Conservation (phyloP, 768 basidiomycete genomes). For the Lentinula edodes region DNA sequence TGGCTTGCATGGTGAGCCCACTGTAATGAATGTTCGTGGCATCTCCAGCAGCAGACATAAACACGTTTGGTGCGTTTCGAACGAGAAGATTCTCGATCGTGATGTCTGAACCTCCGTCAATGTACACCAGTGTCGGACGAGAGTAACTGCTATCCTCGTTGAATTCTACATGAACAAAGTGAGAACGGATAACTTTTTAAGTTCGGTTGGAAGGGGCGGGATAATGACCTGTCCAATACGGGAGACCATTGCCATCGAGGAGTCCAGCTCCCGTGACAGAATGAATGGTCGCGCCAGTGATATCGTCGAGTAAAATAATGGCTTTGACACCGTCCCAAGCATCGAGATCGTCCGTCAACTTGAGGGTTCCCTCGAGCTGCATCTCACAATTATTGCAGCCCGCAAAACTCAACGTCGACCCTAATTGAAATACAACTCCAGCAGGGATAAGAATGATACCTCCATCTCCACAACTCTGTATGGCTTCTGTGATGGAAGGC, state of each 20-base stretch:
- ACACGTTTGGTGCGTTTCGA: conserved; percentile 24
- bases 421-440: conserved; percentile 19
- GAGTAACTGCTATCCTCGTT: conserved; percentile 21
- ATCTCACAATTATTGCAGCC: conserved; percentile 24
- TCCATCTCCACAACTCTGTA: conserved; percentile 24
- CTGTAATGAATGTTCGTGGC: conserved; percentile 22
- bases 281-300: conserved; percentile 19
- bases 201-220: not conserved
- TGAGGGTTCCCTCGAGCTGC: conserved; percentile 24
- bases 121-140: conserved; percentile 23
- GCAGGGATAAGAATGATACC: conserved; percentile 25
- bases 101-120: conserved; percentile 21
- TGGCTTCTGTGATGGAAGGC: conserved; percentile 22
- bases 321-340: conserved; percentile 24
- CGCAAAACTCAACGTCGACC: conserved; percentile 21
- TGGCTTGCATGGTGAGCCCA: conserved; percentile 19
- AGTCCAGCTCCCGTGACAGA: conserved; percentile 23
- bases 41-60: conserved; percentile 22
- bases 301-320: conserved; percentile 17
- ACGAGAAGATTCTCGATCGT: conserved; percentile 23
- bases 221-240: conserved; percentile 21
- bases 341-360: conserved; percentile 19
- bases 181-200: not conserved
- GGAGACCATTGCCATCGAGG: conserved; percentile 25
- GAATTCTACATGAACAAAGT: conserved; percentile 13